Evolutionary conservation across 164 flowering plant species (phyloP), one percentile per base, ranked within the genome.

Genomic region (Malania oleifera): DNA sequence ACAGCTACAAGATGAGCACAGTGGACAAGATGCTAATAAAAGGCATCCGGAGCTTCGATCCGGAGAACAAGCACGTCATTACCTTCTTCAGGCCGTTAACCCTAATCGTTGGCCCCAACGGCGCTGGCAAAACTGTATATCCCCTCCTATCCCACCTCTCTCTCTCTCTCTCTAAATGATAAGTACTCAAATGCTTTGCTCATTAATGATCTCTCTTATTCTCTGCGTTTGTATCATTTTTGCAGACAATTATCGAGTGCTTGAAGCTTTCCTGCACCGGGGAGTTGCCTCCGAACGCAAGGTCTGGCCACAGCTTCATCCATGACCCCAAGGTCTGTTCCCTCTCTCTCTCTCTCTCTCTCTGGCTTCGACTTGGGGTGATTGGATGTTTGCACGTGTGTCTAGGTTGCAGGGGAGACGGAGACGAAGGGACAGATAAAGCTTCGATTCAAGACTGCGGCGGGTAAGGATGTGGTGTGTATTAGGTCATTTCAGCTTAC

Each of bases 11-110:
- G 57, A 93, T 93, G 99, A 93, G 97, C 58, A 93, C 99, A 7
- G 92, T 93, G 4, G 99, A 93, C 46, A 93, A 93, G 70, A 93
- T 93, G 99, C 70, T 93, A 70, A 90, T 93, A 24, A 93, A 93
- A 59, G 99, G 99, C 6, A 93, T 93, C 73, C 88, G 99, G 74
- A 87, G 96, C 65, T 93, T 86, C 72, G 96, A 88, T 73, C 99
- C 99, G 66, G 99, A 93, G 62, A 93, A 93, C 80, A 83, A 78
- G 69, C 69, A 83, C 68, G 99, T 90, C 66, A 80, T 93, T 78
- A 80, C 99, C 65, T 93, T 90, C 87, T 93, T 82, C 83, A 84
- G 53, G 60, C 96, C 99, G 48, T 66, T 93, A 38, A 93, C 99
- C 74, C 92, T 93, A 26, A 90, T 90, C 67, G 99, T 93, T 47